Evolutionary conservation across 163 green algal genomes (phyloP).

Genomic region (Volvox carteri): DNA sequence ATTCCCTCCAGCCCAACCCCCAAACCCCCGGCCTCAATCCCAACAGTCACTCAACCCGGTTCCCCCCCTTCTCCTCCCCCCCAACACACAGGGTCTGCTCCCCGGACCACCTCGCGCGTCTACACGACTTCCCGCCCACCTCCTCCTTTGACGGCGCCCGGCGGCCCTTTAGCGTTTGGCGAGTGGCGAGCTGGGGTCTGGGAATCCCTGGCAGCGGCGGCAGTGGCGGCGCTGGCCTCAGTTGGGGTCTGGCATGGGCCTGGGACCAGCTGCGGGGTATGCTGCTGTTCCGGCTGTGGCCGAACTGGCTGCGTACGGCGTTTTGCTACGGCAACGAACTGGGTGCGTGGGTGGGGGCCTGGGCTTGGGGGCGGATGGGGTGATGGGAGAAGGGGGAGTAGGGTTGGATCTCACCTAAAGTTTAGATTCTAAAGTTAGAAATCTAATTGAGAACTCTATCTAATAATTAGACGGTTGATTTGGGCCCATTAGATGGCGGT

Average conservation of each 20-base stretch:
- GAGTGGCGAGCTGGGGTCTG: not conserved
- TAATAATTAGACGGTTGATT: too few relatives aligned
- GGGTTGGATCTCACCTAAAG: not conserved
- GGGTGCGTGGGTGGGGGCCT: too few relatives aligned
- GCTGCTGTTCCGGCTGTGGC: not conserved
- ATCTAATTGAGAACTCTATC: not conserved
- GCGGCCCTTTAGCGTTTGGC: not conserved
- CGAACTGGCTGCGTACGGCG: not conserved
- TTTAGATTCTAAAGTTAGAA: not conserved
- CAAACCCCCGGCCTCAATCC: not conserved
- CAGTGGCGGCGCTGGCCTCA: not conserved
- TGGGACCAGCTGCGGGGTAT: not conserved
- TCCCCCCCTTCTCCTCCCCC: not conserved
- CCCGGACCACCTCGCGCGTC: not conserved
- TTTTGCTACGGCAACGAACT: constrained; percentile 30
- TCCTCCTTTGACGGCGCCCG: not conserved
- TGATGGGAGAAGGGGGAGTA: too few relatives aligned
- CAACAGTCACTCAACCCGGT: not conserved
- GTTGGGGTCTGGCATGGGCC: not conserved
- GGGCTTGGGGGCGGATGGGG: not conserved
- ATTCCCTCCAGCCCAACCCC: not conserved
- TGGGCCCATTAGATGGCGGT: too few relatives aligned
- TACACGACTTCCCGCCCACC: not conserved
- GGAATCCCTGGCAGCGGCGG: not conserved
- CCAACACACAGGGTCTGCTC: not conserved